phyloP scores from a whole-genome alignment of 1,284 basidiomycete genomes.

The Chalciporus sp. region DNA sequence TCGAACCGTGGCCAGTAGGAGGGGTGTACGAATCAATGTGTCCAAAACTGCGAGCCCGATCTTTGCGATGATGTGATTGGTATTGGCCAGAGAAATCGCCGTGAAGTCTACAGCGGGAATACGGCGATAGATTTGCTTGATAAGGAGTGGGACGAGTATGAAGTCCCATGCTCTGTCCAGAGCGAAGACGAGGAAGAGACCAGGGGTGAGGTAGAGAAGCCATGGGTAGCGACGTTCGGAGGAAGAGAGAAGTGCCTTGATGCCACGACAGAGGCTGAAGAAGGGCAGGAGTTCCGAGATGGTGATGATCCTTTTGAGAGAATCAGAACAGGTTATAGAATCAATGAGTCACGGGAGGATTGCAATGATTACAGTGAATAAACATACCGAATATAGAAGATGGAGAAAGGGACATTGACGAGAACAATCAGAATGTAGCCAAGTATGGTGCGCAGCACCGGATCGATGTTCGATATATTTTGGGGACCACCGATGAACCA shows the following conservation, averaged over 20 bases:
- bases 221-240: not conserved
- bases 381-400: too few relatives aligned
- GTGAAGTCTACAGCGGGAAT: not conserved
- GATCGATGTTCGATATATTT: not conserved
- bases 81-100: too few relatives aligned
- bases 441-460: not conserved
- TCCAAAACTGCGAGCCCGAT: not conserved
- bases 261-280: not conserved
- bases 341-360: too few relatives aligned
- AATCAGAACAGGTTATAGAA: too few relatives aligned
- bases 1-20: not conserved
- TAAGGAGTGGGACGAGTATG: not conserved
- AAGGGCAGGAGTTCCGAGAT: not conserved
- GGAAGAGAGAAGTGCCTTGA: not conserved
- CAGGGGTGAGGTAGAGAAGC: too few relatives aligned
- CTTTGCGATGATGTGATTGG: not conserved
- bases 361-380: too few relatives aligned
- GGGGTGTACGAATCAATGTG: not conserved
- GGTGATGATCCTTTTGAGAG: not conserved
- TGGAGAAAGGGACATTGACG: not conserved
- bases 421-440: not conserved
- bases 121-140: not conserved
- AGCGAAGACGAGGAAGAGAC: not conserved
- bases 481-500: not conserved
- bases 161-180: not conserved